Conservation (phyloP, 1,284 basidiomycete species). For the Pseudozyma thailandica region DNA sequence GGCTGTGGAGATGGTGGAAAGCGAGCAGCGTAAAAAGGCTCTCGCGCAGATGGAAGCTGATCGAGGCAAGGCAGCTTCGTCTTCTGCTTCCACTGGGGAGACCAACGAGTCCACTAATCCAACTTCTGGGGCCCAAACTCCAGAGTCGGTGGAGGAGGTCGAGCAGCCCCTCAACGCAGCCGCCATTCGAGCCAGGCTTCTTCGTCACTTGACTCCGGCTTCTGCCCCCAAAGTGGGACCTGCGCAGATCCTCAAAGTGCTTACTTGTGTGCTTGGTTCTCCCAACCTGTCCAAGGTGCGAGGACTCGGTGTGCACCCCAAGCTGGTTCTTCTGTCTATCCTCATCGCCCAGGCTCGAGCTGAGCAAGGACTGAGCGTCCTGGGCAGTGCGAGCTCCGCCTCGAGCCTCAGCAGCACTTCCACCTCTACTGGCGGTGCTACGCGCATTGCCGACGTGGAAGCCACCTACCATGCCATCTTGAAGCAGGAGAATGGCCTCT, state of each 20-base stretch:
- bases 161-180: slow-evolving; percentile 7
- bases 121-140: too few species aligned
- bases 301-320: slow-evolving; percentile 60
- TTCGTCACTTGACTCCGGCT: slow-evolving; percentile 45
- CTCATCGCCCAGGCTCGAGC: slow-evolving; percentile 51
- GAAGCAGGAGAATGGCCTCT: slow-evolving; percentile 49
- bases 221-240: slow-evolving; percentile 63
- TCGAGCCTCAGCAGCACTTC: neutral
- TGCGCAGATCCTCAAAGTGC: slow-evolving; percentile 62
- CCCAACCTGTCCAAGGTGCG: slow-evolving; percentile 61
- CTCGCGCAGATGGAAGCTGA: slow-evolving; percentile 27
- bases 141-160: slow-evolving; percentile 3
- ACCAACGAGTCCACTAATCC: too few species aligned
- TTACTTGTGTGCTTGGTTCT: slow-evolving; percentile 61
- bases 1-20: slow-evolving; percentile 67
- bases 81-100: neutral
- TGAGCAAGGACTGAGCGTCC: slow-evolving; percentile 31
- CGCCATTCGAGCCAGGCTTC: slow-evolving; percentile 25
- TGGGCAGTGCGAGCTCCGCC: slow-evolving; percentile 25
- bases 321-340: slow-evolving; percentile 61
- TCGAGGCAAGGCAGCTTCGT: slow-evolving; percentile 3
- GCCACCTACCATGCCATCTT: slow-evolving; percentile 57
- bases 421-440: neutral
- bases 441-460: slow-evolving; percentile 58
- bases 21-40: slow-evolving; percentile 54